phyloP scores from a whole-genome alignment of 2,329 filamentous ascomycete genomes.

The Cordyceps pruinosa region DNA sequence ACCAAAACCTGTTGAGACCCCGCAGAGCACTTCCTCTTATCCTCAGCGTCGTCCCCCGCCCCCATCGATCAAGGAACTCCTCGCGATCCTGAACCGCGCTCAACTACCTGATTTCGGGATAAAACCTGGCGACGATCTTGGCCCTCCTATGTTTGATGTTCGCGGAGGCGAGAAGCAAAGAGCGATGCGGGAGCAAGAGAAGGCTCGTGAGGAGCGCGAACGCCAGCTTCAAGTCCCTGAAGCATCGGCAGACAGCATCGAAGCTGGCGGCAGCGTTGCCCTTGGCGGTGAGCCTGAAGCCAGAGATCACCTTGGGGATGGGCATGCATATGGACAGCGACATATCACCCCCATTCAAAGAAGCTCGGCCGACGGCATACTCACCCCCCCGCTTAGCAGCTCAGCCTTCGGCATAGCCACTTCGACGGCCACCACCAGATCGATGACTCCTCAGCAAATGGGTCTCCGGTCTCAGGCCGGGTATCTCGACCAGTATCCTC shows the following conservation, averaged over 20 bases:
- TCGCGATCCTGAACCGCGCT: constrained; percentile 33
- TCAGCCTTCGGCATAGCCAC: constrained; percentile 42
- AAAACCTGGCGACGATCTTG: constrained; percentile 19
- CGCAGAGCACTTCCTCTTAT: not conserved
- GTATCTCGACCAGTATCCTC: constrained; percentile 55
- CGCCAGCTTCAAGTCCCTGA: constrained; percentile 39
- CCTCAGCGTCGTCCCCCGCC: not conserved
- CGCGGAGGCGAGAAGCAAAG: constrained; percentile 76
- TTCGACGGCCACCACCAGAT: constrained; percentile 54
- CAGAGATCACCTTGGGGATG: constrained; percentile 48
- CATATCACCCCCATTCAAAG: constrained; percentile 69
- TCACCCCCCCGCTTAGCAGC: constrained; percentile 43
- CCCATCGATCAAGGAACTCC: constrained; percentile 27
- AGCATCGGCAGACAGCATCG: constrained; percentile 64
- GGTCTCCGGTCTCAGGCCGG: constrained; percentile 58
- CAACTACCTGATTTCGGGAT: constrained; percentile 21
- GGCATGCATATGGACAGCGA: constrained; percentile 50
- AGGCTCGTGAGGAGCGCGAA: constrained; percentile 33
- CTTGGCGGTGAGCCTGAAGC: constrained; percentile 92
- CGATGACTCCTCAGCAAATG: constrained; percentile 72
- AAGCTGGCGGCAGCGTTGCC: constrained; percentile 77
- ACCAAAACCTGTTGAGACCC: constrained; percentile 7
- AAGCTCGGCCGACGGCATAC: constrained; percentile 44
- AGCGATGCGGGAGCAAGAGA: constrained; percentile 62
- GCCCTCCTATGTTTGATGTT: constrained; percentile 73